Evolutionary conservation across 192 early-diverging fungal genomes (phyloP), one percentile per base, ranked within the genome.

Genomic region (Backusella westeae): DNA sequence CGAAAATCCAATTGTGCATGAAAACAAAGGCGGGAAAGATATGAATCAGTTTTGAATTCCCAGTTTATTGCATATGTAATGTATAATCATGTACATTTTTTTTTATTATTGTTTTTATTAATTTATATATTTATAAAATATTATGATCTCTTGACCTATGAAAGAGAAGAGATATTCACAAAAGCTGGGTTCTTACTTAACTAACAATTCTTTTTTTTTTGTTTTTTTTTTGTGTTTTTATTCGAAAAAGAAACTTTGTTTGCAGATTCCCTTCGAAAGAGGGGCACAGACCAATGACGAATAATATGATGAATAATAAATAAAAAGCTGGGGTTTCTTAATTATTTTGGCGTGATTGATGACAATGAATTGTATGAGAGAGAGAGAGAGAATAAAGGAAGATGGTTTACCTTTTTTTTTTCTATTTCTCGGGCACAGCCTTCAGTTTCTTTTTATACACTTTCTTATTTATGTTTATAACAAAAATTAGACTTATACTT

Each of bases 81-180:
- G 53, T 59, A 59, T 59, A 59, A 26, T 59, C 53, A 59, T 59
- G 53, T 23, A 59, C 53, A 59, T 59, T 23, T 10, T 23, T 59
- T 23, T 3, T 23, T 23, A 23, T 59, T 23, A 23, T 23, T 32
- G 32, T 32, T 32, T 32, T 32, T 26, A 59, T 59, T 59, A 59
- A 59, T 59, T 59, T 59, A 59, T 59, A 59, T 59, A 59, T 59
- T 59, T 59, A 59, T 59, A 59, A 59, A 59, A 59, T 59, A 59
- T 23, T 59, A 10, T 59, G 53, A 59, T 59, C 53, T 12, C 21
- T 21, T 59, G 53, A 59, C 53, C 23, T 56, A 56, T 56, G 53
- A 56, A 56, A 56, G 7, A 56, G 9, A 56, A 56, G 53, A 56
- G 21, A 56, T 56, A 8, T 7, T n/a, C 53, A n/a, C 9, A 23